Conservation (phyloP, 2,329 filamentous ascomycete species). For the Calonectria pseudoturangicola region DNA sequence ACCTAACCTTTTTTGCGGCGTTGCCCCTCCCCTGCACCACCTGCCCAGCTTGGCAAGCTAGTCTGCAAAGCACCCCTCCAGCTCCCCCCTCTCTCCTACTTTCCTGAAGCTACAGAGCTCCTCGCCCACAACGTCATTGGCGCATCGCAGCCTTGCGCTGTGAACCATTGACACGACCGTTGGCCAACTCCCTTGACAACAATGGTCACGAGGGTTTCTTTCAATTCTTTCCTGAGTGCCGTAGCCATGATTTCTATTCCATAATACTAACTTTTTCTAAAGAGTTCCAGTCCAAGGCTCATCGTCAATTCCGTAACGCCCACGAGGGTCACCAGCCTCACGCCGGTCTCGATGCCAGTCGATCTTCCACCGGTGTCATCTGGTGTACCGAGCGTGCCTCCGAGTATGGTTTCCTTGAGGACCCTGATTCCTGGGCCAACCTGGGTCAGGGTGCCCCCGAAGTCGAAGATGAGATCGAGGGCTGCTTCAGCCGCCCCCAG, state of each 20-base stretch:
- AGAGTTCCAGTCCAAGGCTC: conserved; percentile 90
- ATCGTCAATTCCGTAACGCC: conserved; percentile 90
- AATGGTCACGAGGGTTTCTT: not conserved
- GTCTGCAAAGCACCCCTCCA: conserved; percentile 45
- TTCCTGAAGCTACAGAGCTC: conserved; percentile 41
- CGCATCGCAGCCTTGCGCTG: conserved; percentile 21
- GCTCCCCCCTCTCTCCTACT: conserved; percentile 3
- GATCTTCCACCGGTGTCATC: conserved; percentile 93
- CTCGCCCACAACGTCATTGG: conserved; percentile 46
- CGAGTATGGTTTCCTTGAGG: conserved; percentile 91
- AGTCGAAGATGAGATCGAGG: conserved; percentile 93
- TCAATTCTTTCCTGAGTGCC: conserved; percentile 1
- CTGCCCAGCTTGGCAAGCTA: conserved; percentile 43
- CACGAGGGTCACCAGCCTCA: conserved; percentile 95
- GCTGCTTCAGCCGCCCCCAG: conserved; percentile 89
- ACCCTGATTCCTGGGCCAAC: conserved; percentile 91
- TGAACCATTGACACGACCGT: conserved; percentile 18
- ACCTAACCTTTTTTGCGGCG: conserved; percentile 38
- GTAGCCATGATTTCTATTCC: conserved; percentile 3
- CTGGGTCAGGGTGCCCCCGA: conserved; percentile 95
- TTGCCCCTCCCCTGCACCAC: conserved; percentile 42
- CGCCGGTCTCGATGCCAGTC: conserved; percentile 90
- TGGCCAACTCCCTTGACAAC: not conserved
- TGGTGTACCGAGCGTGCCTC: conserved; percentile 93
- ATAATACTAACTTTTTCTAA: conserved; percentile 46